Base-by-base conservation (phyloP, 805 yeast genomes). In the Cyberlindnera maclurae region DNA sequence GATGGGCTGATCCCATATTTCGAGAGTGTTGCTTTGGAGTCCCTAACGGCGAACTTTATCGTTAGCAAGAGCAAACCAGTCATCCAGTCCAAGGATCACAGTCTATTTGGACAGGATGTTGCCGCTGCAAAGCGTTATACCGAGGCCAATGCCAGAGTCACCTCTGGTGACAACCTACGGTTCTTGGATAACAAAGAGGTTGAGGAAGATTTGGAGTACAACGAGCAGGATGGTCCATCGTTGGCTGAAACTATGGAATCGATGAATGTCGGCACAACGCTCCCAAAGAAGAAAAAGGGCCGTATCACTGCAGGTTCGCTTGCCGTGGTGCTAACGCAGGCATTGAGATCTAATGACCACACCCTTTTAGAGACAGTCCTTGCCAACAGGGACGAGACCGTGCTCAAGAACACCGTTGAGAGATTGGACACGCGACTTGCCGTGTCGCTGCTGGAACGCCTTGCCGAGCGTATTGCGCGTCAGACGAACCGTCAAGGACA, bases 341-440 rank as follows among this genome's bases (percentile, higher is more conserved):
- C 98, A 0, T 69, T 93, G 45, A 79, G 77, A 51, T 79, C 94
- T 15, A 85, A 84, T 52, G 99, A 93, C 58, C 88, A 80, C 52
- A 66, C 93, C 9, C 67, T 93, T 40, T 68, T 93, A 45, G 97
- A 93, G 59, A 77, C 86, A 3, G 95, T 95, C 11, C 68, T 93
- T 46, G 57, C 64, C 44, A 67, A 67, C 42, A 58, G 70, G 16
- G 77, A 76, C 46, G 74, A 75, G 35, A 65, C 59, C 18, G 68
- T 73, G 40, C 68, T 78, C 42, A 68, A 72, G 55, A 61, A 69
- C 12, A 72, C 84, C 1, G 69, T 82, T 31, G 70, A 73, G 45
- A 62, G 76, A 36, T 60, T 84, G 30, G 71, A 74, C 36, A 72
- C 83, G 8, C 54, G 65, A 2, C 63, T 78, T 27, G 76, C 83